Evolutionary conservation across 495 filamentous ascomycete genomes (phyloP), one percentile per base, ranked within the genome.

Genomic region (Rhizodiscina lignyota): DNA sequence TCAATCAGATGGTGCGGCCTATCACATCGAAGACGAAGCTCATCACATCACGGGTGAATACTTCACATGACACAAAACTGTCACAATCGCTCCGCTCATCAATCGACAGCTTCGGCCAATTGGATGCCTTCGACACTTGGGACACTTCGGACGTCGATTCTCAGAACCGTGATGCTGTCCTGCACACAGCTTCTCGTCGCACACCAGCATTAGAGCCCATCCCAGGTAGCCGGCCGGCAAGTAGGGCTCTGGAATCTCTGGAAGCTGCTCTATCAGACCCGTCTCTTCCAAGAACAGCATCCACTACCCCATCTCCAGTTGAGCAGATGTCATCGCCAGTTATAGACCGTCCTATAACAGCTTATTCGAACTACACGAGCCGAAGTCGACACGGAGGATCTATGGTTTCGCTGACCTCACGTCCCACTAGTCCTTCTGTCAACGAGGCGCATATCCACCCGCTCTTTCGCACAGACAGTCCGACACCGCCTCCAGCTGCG

Each of bases 401-500:
- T 13, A 8, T 13, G 8, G 13, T 13, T 13, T 27, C 24, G 8
- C 8, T 27, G 6, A 18, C 6, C 30, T 32, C 30, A 6, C 30
- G 30, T 16, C 30, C 30, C 30, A 18, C 18, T 16, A 8, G 8
- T 18, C 30, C 30, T 6, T 11, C 30, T 16, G 8, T 11, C 30
- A 67, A 64, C 48, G 78, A 89, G 51, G 66, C 74, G 11, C 71
- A 86, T 47, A 89, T 92, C 38, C 83, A 92, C 48, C 83, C 83
- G 1, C 66, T 92, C 8, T 89, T 92, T 56, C 70, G 83, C 36
- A 73, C 74, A 1, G 75, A 74, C 43, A 82, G 73, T 29, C 77
- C 80, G 0, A 69, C 63, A 0, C 78, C 79, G 6, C 77, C 79
- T 10, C 75, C 81, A 0, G 64, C 67, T 4, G 66, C 69, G 0